Evolutionary conservation across 78 protist species (phyloP).

Genomic region (Emiliania huxleyi): DNA sequence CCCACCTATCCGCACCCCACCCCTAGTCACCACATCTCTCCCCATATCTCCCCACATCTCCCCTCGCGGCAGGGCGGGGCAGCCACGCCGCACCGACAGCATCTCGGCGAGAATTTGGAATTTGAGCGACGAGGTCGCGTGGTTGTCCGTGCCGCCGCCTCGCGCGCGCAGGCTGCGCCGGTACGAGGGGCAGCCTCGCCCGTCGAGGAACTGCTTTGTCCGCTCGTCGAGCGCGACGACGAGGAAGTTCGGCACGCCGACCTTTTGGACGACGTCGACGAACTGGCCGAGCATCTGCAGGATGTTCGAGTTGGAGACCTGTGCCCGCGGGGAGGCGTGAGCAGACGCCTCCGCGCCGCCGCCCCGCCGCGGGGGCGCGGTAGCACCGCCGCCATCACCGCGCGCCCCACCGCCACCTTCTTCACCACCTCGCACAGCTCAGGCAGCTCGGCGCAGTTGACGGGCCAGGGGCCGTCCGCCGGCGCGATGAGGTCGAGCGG

Average conservation of each 20-base stretch:
- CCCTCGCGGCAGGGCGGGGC: too few relatives aligned
- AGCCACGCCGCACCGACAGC: too few relatives aligned
- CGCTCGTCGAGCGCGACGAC: neutral
- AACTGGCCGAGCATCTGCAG: conserved; percentile 7
- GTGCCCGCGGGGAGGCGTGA: too few relatives aligned
- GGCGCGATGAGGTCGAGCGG: neutral
- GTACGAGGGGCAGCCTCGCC: neutral
- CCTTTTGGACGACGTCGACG: neutral
- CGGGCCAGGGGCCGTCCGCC: neutral
- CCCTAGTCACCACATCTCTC: too few relatives aligned
- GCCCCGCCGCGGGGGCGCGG: too few relatives aligned
- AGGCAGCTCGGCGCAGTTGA: neutral
- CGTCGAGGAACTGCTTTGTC: neutral
- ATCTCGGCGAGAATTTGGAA: neutral
- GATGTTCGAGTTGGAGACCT: neutral
- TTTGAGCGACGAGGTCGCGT: conserved; percentile 11
- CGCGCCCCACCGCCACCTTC: neutral
- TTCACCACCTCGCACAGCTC: neutral
- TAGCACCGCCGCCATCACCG: conserved; percentile 18
- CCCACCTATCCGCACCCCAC: too few relatives aligned
- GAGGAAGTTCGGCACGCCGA: neutral
- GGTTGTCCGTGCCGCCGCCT: neutral
- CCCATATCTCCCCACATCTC: too few relatives aligned
- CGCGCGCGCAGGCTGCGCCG: neutral
- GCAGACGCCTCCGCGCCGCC: too few relatives aligned